Evolutionary conservation across 2,329 filamentous ascomycete species (phyloP).

Genomic region (Sporothrix pseudoabietina): DNA sequence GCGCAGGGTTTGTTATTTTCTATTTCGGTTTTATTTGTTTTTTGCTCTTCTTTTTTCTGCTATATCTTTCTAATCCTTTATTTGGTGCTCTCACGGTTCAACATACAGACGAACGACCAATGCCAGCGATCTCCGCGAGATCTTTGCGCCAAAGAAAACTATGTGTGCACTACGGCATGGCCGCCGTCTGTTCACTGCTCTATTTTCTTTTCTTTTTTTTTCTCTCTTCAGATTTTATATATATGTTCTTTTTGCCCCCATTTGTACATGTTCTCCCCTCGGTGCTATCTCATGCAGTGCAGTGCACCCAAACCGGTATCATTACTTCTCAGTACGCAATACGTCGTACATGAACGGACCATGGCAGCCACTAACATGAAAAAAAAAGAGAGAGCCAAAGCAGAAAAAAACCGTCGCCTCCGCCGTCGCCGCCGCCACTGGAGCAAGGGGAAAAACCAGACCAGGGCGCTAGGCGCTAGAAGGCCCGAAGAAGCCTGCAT

Average conservation of each 20-base stretch:
- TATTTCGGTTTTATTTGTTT: not conserved
- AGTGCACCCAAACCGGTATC: not conserved
- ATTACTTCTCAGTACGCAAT: not conserved
- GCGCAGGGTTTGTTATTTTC: too few species aligned
- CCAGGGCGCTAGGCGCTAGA: slow-evolving; percentile 39
- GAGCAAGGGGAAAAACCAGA: not conserved
- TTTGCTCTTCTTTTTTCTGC: not conserved
- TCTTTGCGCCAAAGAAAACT: not conserved
- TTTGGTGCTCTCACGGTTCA: not conserved
- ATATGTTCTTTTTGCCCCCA: slow-evolving; percentile 5
- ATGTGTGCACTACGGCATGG: not conserved
- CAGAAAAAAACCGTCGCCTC: slow-evolving; percentile 15
- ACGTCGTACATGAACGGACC: not conserved
- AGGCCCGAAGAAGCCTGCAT: slow-evolving; percentile 44
- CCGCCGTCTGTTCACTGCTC: not conserved
- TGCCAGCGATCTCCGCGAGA: not conserved
- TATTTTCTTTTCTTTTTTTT: not conserved
- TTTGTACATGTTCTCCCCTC: slow-evolving; percentile 28
- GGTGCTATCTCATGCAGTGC: not conserved
- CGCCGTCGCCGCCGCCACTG: slow-evolving; percentile 26
- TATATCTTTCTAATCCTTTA: not conserved
- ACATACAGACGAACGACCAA: not conserved
- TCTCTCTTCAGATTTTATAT: too few species aligned
- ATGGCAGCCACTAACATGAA: not conserved
- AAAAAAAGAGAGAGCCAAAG: not conserved